phyloP scores from a whole-genome alignment of 306 rosid species.

The Senna tora region DNA sequence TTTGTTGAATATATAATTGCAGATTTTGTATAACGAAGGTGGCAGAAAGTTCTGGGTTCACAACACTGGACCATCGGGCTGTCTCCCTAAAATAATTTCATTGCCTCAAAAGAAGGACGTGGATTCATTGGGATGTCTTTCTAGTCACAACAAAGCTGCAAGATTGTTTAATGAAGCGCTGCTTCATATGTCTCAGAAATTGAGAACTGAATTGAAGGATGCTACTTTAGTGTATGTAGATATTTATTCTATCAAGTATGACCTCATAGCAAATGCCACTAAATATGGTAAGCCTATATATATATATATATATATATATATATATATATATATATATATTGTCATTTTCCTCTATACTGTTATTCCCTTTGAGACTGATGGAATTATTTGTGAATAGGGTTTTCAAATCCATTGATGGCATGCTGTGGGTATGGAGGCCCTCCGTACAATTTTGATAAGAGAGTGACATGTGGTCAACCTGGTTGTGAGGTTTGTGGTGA shows the following conservation, averaged over 20 bases:
- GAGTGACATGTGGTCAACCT: slow-evolving; percentile 76
- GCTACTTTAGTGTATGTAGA: slow-evolving; percentile 76
- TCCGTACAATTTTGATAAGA: slow-evolving; percentile 75
- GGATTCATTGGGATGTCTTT: slow-evolving; percentile 75
- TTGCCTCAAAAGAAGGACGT: slow-evolving; percentile 50
- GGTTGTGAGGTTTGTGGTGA: slow-evolving; percentile 72
- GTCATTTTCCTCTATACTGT: no score
- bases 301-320: no score
- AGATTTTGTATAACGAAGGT: slow-evolving; percentile 73
- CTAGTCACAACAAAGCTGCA: slow-evolving; percentile 73
- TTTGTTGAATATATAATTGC: slow-evolving; percentile 7
- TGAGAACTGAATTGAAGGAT: slow-evolving; percentile 63
- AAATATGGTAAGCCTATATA: slow-evolving; percentile 57
- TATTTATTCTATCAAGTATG: slow-evolving; percentile 71
- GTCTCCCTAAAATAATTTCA: slow-evolving; percentile 82
- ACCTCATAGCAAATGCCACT: slow-evolving; percentile 72
- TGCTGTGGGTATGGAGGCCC: slow-evolving; percentile 94
- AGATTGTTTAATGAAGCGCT: slow-evolving; percentile 70
- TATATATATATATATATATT: no score
- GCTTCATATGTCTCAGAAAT: slow-evolving; percentile 45
- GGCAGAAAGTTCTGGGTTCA: slow-evolving; percentile 96
- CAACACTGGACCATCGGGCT: slow-evolving; percentile 92
- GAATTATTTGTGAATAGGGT: slow-evolving; percentile 53
- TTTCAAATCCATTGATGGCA: slow-evolving; percentile 74
- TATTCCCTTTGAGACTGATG: slow-evolving; percentile 15